Percentiles rank a stretch among this genome's conserved stretches.
phyloP scores from a whole-genome alignment of 140 eudicot genomes.

The Flaveria floridana region DNA sequence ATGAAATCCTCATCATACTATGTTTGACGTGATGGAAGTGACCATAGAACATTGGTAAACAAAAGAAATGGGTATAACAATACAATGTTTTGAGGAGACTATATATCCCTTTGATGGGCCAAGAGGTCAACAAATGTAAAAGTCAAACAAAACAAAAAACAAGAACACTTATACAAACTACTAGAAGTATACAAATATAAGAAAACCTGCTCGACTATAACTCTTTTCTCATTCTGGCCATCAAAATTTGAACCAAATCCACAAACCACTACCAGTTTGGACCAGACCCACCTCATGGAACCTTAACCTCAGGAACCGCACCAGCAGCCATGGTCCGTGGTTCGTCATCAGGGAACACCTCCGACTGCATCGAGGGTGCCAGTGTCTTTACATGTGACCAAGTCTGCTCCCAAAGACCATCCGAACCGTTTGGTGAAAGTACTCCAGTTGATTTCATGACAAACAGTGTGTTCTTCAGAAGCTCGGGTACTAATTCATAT shows the following conservation, averaged over 20 bases:
- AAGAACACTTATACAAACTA: conserved; percentile 30
- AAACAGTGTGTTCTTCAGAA: conserved; percentile 59
- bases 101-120: conserved; percentile 27
- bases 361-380: conserved; percentile 51
- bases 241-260: conserved; percentile 24
- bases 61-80: not conserved
- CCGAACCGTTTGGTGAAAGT: conserved; percentile 43
- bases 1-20: no score
- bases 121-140: conserved; percentile 31
- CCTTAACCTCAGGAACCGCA: conserved; percentile 42
- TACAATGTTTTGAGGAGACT: conserved; percentile 23
- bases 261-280: conserved; percentile 23
- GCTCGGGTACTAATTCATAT: conserved; percentile 62
- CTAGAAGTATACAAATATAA: conserved; percentile 34
- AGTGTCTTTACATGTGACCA: conserved; percentile 58
- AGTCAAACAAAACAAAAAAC: conserved; percentile 25
- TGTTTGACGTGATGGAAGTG: no score
- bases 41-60: not conserved
- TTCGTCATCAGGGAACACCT: conserved; percentile 53
- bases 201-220: conserved; percentile 32
- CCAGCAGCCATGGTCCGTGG: conserved; percentile 24
- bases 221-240: conserved; percentile 21
- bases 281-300: conserved; percentile 37
- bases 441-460: conserved; percentile 56
- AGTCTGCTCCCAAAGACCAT: conserved; percentile 60